A percentile compares a stretch with the other conserved stretches of the same genome.
Conservation (phyloP, 192 early-diverging fungal genomes). For the Radiomyces spectabilis region DNA sequence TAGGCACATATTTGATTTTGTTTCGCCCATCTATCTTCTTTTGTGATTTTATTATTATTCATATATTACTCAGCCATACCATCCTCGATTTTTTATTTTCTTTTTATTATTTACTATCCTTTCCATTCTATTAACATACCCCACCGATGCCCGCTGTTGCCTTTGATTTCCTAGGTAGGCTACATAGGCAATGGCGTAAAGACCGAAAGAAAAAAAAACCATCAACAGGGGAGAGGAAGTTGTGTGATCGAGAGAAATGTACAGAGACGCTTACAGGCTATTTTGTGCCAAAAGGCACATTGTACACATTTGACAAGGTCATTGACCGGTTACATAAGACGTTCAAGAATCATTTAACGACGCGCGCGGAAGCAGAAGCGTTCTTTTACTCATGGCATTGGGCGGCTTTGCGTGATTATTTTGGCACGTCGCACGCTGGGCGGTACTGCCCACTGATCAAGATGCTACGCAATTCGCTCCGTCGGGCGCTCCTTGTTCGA, state of each 20-base stretch:
- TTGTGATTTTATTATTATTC: not conserved
- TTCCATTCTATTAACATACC: too few relatives aligned
- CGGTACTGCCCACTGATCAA: conserved; percentile 7
- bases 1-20: not conserved
- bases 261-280: not conserved
- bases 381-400: conserved; percentile 14
- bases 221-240: not conserved
- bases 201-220: not conserved
- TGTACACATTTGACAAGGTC: conserved; percentile 11
- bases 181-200: not conserved
- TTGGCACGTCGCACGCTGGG: conserved; percentile 17
- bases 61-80: not conserved
- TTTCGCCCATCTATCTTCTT: not conserved
- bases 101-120: not conserved
- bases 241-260: not conserved
- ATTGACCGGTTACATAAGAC: not conserved
- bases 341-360: not conserved
- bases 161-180: conserved; percentile 21
- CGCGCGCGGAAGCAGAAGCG: not conserved
- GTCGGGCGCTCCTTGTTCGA: not conserved
- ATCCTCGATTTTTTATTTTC: not conserved
- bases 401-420: conserved; percentile 10
- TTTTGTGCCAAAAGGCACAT: conserved; percentile 7
- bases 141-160: conserved; percentile 18
- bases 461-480: conserved; percentile 1